A percentile compares a stretch with the other conserved stretches of the same genome.
Evolutionary conservation across 495 filamentous ascomycete genomes (phyloP).

Genomic region (Friedmanniomyces simplex): DNA sequence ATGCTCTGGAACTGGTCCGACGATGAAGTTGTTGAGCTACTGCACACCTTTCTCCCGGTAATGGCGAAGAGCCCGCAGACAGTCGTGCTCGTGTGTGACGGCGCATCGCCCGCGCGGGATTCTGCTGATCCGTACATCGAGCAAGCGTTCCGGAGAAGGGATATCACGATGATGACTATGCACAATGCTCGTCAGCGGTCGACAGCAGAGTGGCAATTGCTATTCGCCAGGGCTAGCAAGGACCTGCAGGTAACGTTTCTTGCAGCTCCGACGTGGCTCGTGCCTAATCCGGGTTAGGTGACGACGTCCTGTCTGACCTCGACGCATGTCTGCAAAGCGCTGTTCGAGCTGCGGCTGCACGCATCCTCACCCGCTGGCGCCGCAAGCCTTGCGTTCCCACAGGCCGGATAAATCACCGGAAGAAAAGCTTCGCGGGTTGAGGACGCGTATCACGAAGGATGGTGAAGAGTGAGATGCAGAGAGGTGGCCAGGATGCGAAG

Average conservation of each 20-base stretch:
- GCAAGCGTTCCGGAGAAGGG: neutral
- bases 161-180: slow-evolving; percentile 1
- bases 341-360: neutral
- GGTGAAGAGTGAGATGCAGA: too few relatives aligned
- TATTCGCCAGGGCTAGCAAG: neutral
- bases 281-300: neutral
- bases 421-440: neutral
- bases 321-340: neutral
- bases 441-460: too few relatives aligned
- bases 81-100: neutral
- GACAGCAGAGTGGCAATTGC: neutral
- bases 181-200: neutral
- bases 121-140: neutral
- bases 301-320: neutral
- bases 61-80: neutral
- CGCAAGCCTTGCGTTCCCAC: too few relatives aligned
- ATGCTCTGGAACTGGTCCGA: neutral
- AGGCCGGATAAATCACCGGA: neutral
- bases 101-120: neutral
- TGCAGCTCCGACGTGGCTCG: neutral
- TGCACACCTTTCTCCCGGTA: neutral
- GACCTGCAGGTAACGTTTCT: neutral
- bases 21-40: neutral
- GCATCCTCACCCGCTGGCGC: too few relatives aligned
- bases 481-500: too few relatives aligned